phyloP scores from a whole-genome alignment of 129 eudicot species.

The sunflower (Helianthus annuus) region HanXRQr2.0-SUNRISE NC_035439.2:107502029-107502528 shows the following conservation, averaged over 20 bases:
- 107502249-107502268: background rate
- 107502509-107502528: conserved; percentile 90
- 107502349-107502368: conserved; percentile 14
- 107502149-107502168: too few species aligned
- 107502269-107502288: conserved; percentile 19
- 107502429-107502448: conserved; percentile 88
- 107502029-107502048: too few species aligned
- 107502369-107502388: conserved; percentile 67
- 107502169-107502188: too few species aligned
- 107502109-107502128: too few species aligned
- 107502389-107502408: conserved; percentile 69
- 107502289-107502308: conserved; percentile 2
- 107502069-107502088: too few species aligned
- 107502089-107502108: too few species aligned
- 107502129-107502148: too few species aligned
- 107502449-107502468: conserved; percentile 84
- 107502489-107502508: conserved; percentile 89
- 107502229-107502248: conserved; percentile 13
- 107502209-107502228: background rate
- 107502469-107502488: conserved; percentile 78
- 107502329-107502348: conserved; percentile 24
- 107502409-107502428: conserved; percentile 73
- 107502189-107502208: too few species aligned
- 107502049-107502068: too few species aligned
- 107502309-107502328: conserved; percentile 1